phyloP scores from a whole-genome alignment of 371 early-diverging fungal species.

The Mucor irregularis region DNA sequence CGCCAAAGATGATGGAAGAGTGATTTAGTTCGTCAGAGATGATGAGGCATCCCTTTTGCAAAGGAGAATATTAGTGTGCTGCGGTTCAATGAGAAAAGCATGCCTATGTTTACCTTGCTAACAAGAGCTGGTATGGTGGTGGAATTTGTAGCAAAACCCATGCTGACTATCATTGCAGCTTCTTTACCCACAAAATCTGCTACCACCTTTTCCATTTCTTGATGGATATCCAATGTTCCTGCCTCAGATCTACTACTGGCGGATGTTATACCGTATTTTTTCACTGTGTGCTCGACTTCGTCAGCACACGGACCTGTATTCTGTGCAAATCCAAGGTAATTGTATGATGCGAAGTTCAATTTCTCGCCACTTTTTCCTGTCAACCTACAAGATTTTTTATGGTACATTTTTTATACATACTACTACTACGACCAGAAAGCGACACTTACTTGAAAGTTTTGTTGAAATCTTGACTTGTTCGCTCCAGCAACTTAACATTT shows the following conservation, averaged over 20 bases:
- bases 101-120: conserved; percentile 66
- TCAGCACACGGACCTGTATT: conserved; percentile 91
- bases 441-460: conserved; percentile 10
- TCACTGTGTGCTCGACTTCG: conserved; percentile 74
- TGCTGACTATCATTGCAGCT: conserved; percentile 91
- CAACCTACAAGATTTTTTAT: conserved; percentile 42
- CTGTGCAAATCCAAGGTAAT: conserved; percentile 98
- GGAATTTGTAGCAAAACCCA: conserved; percentile 99
- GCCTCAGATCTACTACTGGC: conserved; percentile 73
- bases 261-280: conserved; percentile 63
- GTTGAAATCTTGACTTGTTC: conserved; percentile 3
- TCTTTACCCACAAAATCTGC: conserved; percentile 95
- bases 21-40: conserved; percentile 99
- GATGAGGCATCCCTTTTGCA: conserved; percentile 93
- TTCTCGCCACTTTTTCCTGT: conserved; percentile 70
- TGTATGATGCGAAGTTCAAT: conserved; percentile 98
- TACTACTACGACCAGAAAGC: too few relatives aligned
- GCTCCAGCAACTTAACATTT: conserved; percentile 3
- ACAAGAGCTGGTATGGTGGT: conserved; percentile 95
- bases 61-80: too few relatives aligned
- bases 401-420: conserved; percentile 27
- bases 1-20: conserved; percentile 94
- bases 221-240: conserved; percentile 69
- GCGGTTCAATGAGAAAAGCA: too few relatives aligned
- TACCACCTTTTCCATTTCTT: conserved; percentile 85